Percentiles rank a stretch among this genome's conserved stretches.
Evolutionary conservation across 2,329 filamentous ascomycete genomes (phyloP).

Genomic region (Ophiostoma sp.): DNA sequence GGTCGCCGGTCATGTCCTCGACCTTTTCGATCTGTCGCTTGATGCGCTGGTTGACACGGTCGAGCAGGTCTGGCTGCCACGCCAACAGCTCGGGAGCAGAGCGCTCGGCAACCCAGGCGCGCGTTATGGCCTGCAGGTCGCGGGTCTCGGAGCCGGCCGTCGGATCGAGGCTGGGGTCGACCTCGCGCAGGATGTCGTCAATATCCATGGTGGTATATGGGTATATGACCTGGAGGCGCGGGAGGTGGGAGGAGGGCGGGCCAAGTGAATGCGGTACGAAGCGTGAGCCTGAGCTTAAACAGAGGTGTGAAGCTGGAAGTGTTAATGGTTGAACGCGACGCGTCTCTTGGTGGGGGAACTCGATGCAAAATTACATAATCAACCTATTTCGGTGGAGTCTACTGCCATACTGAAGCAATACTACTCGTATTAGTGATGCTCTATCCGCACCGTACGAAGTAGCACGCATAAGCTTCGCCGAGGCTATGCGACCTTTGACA

Average conservation of each 20-base stretch:
- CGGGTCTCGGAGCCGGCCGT: conserved; percentile 52
- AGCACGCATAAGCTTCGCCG: too few relatives aligned
- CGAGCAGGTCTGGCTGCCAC: conserved; percentile 58
- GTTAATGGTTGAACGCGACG: neutral
- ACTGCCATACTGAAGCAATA: neutral
- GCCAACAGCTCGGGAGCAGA: conserved; percentile 82
- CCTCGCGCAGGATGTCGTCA: conserved; percentile 70
- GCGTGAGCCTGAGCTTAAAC: neutral
- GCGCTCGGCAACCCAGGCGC: conserved; percentile 89
- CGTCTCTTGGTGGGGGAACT: neutral
- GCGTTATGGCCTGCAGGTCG: conserved; percentile 83
- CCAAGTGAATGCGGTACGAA: neutral
- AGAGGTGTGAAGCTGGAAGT: neutral
- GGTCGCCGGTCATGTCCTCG: conserved; percentile 64
- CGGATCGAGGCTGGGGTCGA: conserved; percentile 55
- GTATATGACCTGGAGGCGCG: neutral
- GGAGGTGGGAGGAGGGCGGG: neutral
- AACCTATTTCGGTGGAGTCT: neutral
- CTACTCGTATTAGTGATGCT: too few relatives aligned
- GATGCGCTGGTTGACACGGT: conserved; percentile 66
- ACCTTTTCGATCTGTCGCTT: conserved; percentile 38
- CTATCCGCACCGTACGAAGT: too few relatives aligned
- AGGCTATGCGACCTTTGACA: neutral
- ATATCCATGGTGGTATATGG: conserved; percentile 57
- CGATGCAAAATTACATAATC: neutral